Percentiles rank a stretch among this genome's conserved stretches.
Conservation (phyloP, 140 eudicot genomes). For the Anethum foeniculum region DNA sequence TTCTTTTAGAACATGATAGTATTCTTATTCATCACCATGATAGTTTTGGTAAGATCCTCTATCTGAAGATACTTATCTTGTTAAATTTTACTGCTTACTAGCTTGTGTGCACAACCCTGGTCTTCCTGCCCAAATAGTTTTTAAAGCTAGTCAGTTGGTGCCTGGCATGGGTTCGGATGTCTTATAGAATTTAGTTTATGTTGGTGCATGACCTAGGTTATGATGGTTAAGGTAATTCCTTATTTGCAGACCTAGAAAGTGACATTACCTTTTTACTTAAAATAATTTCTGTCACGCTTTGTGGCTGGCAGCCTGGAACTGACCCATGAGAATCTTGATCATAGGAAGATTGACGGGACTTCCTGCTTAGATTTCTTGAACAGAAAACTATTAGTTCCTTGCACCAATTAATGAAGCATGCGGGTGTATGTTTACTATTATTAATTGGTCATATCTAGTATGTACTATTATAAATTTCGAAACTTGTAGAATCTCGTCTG, state of each 20-base stretch:
- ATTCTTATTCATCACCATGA: background rate
- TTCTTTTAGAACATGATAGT: background rate
- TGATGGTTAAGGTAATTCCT: background rate
- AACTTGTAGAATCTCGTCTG: background rate
- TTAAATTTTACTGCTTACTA: background rate
- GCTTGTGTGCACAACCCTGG: background rate
- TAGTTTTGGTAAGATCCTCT: background rate
- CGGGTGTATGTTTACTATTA: background rate
- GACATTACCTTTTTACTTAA: background rate
- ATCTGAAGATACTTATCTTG: background rate
- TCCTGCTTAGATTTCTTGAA: background rate
- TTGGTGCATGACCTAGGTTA: background rate
- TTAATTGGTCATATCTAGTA: background rate
- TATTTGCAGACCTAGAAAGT: background rate
- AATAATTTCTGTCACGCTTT: background rate
- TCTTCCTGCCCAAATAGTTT: background rate
- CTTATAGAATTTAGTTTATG: background rate
- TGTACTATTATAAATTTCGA: background rate
- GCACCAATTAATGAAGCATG: background rate
- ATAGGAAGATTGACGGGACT: background rate
- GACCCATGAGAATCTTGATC: background rate
- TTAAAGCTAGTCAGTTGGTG: background rate
- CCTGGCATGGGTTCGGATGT: background rate
- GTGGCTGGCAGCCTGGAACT: background rate
- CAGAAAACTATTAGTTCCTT: background rate